phyloP scores from a whole-genome alignment of 106 monocot species.

The Cymbidium sinense region DNA sequence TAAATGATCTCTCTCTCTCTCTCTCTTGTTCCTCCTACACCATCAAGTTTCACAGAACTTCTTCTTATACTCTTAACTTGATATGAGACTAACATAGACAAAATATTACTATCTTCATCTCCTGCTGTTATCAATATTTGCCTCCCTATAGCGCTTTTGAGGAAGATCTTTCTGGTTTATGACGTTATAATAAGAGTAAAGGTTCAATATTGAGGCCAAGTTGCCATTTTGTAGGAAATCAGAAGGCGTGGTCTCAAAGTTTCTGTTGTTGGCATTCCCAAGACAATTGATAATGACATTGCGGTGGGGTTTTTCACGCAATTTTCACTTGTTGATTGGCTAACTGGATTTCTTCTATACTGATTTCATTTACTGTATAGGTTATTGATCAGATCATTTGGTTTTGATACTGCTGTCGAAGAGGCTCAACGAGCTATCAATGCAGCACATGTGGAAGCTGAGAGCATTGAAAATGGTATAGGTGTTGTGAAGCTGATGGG shows the following conservation, averaged over 20 bases:
- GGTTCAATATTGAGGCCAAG: background rate
- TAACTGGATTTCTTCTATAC: background rate
- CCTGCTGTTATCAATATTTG: background rate
- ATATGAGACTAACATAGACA: background rate
- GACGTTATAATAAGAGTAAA: background rate
- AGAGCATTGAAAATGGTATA: conserved; percentile 32
- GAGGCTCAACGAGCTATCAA: conserved; percentile 35
- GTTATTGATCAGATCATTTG: conserved; percentile 33
- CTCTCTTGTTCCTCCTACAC: background rate
- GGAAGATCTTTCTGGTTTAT: background rate
- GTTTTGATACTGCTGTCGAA: conserved; percentile 39
- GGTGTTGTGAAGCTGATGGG: conserved; percentile 37
- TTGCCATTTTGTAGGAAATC: conserved; percentile 19
- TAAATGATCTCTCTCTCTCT: background rate
- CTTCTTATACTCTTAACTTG: background rate
- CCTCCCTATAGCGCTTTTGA: background rate
- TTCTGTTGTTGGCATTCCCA: conserved; percentile 28
- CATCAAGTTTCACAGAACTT: background rate
- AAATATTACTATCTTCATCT: background rate
- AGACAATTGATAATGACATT: conserved; percentile 35
- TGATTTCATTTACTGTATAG: conserved; percentile 13
- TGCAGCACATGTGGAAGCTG: conserved; percentile 33
- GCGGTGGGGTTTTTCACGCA: conserved; percentile 8
- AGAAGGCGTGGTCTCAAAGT: conserved; percentile 38
- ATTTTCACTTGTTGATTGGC: background rate